These are phyloP conservation scores for Termitomyces sp. DNA, from an alignment of 1,284 basidiomycete genomes.

Conservation along the genomic window DNA sequence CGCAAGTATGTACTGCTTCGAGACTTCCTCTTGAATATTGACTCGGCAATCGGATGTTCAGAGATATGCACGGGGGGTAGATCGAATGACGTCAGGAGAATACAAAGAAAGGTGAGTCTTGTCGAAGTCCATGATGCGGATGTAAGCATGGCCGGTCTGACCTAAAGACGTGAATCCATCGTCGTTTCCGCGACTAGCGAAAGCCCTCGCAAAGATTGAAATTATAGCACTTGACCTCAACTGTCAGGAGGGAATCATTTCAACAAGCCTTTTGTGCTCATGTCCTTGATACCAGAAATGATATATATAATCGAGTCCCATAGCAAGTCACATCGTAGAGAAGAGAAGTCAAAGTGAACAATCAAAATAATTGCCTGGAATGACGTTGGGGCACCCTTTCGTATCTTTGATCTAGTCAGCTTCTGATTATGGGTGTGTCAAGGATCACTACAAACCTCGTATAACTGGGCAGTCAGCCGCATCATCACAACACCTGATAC, in stretches of 20 bases:
- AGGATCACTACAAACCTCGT: constrained; percentile 27
- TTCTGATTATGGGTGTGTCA: neutral
- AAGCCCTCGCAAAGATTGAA: too few species aligned
- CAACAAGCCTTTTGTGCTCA: neutral
- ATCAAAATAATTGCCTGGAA: constrained; percentile 32
- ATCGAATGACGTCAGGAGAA: neutral
- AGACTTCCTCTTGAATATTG: neutral
- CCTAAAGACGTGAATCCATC: neutral
- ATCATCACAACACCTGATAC: constrained; percentile 48
- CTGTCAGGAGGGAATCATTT: neutral
- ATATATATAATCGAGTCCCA: neutral
- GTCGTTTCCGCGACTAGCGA: neutral
- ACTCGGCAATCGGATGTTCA: neutral
- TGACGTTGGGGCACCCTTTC: constrained; percentile 31
- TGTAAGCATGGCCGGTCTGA: too few species aligned
- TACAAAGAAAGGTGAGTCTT: too few species aligned
- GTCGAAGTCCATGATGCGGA: too few species aligned
- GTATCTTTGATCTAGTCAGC: constrained; percentile 22
- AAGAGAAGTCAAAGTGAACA: neutral
- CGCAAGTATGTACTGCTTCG: neutral
- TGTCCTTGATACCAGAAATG: neutral
- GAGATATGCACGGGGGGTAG: neutral
- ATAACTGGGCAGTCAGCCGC: constrained; percentile 39
- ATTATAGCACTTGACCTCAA: neutral
- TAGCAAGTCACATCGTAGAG: neutral